Conservation (phyloP, 768 basidiomycete species). For the Trichaptum fuscoviolaceum region DNA sequence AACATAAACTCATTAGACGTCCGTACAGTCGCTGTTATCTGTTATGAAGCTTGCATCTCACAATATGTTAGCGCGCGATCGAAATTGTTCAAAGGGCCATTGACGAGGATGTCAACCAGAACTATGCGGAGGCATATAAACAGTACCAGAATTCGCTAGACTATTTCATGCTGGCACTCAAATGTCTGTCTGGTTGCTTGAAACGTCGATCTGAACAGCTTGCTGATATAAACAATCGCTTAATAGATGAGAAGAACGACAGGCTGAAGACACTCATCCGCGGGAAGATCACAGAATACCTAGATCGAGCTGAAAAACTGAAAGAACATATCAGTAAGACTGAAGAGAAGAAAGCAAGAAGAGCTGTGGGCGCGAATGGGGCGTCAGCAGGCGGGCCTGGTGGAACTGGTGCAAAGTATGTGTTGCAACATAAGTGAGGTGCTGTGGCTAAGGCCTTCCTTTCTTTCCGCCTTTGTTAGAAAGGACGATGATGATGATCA, state of each 20-base stretch:
- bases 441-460: slow-evolving; percentile 9
- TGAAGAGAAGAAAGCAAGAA: slow-evolving; percentile 57
- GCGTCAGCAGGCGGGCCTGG: slow-evolving; percentile 32
- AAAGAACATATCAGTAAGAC: slow-evolving; percentile 71
- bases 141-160: slow-evolving; percentile 93
- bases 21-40: background rate
- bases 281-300: slow-evolving; percentile 86
- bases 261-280: slow-evolving; percentile 84
- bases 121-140: slow-evolving; percentile 93
- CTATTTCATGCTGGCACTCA: slow-evolving; percentile 96
- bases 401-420: slow-evolving; percentile 34
- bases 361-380: slow-evolving; percentile 47
- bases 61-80: slow-evolving; percentile 58
- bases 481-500: slow-evolving; percentile 62
- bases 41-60: background rate
- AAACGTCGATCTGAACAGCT: background rate
- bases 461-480: slow-evolving; percentile 16
- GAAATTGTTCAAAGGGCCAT: slow-evolving; percentile 91
- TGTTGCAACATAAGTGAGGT: slow-evolving; percentile 11
- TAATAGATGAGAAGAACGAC: slow-evolving; percentile 87
- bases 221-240: background rate
- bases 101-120: slow-evolving; percentile 87
- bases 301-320: slow-evolving; percentile 84
- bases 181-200: slow-evolving; percentile 50
- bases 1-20: slow-evolving; percentile 3